phyloP scores from a whole-genome alignment of 2,329 filamentous ascomycete species.

The Tolypocladium inflatum region DNA sequence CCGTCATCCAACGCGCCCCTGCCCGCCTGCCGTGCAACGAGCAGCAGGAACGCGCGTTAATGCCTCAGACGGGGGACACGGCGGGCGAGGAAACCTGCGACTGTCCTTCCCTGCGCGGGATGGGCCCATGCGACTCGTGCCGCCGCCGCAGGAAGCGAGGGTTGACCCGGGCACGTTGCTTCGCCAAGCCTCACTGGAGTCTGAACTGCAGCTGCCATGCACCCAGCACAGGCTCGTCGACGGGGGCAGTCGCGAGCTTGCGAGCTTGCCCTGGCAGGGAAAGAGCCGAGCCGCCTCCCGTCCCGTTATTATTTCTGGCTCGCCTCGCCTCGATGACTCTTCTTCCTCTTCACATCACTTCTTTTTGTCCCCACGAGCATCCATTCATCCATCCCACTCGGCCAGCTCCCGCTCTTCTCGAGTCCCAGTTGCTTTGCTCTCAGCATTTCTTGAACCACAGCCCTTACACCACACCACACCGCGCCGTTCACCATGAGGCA shows the following conservation, averaged over 20 bases:
- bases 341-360: not conserved
- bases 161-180: not conserved
- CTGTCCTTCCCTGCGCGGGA: not conserved
- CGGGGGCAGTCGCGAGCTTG: not conserved
- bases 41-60: not conserved
- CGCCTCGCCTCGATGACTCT: not conserved
- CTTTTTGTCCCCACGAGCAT: not conserved
- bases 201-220: not conserved
- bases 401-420: not conserved
- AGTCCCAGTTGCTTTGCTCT: not conserved
- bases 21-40: not conserved
- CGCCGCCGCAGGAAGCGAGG: not conserved
- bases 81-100: not conserved
- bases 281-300: not conserved
- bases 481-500: conserved; percentile 8
- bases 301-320: not conserved
- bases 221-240: not conserved
- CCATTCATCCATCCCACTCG: not conserved
- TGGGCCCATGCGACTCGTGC: not conserved
- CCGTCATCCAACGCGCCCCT: not conserved
- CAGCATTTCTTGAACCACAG: not conserved
- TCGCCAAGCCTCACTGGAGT: not conserved
- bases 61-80: not conserved
- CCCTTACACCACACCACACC: not conserved
- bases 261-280: not conserved